These are phyloP conservation scores for Globisporangium echinulatum DNA, from an alignment of 352 stramenopile species.

Conservation along the genomic window DNA sequence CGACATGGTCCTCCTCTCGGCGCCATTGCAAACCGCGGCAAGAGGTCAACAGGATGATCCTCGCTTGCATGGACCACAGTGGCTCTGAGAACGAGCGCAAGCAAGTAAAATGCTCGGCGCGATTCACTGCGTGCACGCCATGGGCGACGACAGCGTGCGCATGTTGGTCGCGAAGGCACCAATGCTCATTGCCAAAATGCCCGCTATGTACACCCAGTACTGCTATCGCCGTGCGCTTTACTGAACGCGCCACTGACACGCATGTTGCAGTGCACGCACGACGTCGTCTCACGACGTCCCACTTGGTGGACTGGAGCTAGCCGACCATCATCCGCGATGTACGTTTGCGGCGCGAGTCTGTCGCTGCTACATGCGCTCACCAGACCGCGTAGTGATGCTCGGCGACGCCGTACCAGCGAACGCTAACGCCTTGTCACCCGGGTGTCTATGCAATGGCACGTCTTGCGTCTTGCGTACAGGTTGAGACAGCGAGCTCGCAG, in stretches of 20 bases:
- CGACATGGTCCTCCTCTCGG: slow-evolving; percentile 90
- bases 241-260: slow-evolving; percentile 21
- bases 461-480: too few relatives aligned
- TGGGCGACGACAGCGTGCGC: slow-evolving; percentile 95
- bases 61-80: slow-evolving; percentile 98
- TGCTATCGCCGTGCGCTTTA: too few relatives aligned
- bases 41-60: slow-evolving; percentile 97
- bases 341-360: too few relatives aligned
- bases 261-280: slow-evolving; percentile 40
- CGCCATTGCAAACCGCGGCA: slow-evolving; percentile 92
- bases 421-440: too few relatives aligned
- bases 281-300: slow-evolving; percentile 47
- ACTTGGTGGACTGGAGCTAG: slow-evolving; percentile 23
- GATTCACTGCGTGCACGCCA: slow-evolving; percentile 94
- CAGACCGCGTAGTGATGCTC: too few relatives aligned
- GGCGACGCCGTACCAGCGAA: too few relatives aligned
- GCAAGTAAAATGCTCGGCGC: slow-evolving; percentile 88
- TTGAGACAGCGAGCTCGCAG: too few relatives aligned
- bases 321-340: too few relatives aligned
- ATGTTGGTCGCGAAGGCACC: slow-evolving; percentile 88
- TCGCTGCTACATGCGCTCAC: too few relatives aligned
- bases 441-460: too few relatives aligned
- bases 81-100: slow-evolving; percentile 98
- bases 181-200: slow-evolving; percentile 79
- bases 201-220: too few relatives aligned